Evolutionary conservation across 257 asterid species (phyloP), one percentile per base, ranked within the genome.

Genomic region (Solanum ahanhuiri): DNA sequence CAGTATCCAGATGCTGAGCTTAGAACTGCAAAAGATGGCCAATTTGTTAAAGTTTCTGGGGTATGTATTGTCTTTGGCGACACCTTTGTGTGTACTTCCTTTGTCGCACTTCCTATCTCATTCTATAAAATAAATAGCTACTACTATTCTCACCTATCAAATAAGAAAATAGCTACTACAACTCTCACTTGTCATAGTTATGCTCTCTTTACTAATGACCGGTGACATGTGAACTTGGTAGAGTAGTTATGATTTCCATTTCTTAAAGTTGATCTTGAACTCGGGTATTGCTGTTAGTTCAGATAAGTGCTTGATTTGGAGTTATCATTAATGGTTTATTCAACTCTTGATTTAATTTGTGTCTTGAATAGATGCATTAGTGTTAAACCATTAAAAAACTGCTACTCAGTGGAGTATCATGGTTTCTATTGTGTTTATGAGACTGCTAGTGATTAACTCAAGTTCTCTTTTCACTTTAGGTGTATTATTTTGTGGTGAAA

Each of bases 1-100:
- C 85, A 83, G 14, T 94, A 94, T 87, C 95, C 98, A 2, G 98
- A 94, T 89, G 96, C 98, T 6, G 98, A 93, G 85, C 91, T 96
- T 18, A 89, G 99, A 90, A 93, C 98, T 81, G 99, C 99, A 37
- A 88, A 91, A 92, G 93, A 93, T 67, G 99, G 98, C 51, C 97
- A 96, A 86, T 96, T 89, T 85, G 98, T 96, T 87, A 96, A 96
- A 88, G 98, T 96, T 87, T 93, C 99, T 7, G 99, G 99, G 93
- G 99, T 96, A 93, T 82, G 98, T 87, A 54, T 54, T 18, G 63
- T 54, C 23, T 54, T 54, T 54, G 63, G 23, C 10, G 23, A 54
- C 8, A 54, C 63, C 63, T 54, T 54, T 54, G 23, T 54, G 63
- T 54, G 23, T 54, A 54, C 23, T 54, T 54, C 63, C 63, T 54